Evolutionary conservation across 2,329 filamentous ascomycete genomes (phyloP).

Genomic region (Fusarium burgessii): DNA sequence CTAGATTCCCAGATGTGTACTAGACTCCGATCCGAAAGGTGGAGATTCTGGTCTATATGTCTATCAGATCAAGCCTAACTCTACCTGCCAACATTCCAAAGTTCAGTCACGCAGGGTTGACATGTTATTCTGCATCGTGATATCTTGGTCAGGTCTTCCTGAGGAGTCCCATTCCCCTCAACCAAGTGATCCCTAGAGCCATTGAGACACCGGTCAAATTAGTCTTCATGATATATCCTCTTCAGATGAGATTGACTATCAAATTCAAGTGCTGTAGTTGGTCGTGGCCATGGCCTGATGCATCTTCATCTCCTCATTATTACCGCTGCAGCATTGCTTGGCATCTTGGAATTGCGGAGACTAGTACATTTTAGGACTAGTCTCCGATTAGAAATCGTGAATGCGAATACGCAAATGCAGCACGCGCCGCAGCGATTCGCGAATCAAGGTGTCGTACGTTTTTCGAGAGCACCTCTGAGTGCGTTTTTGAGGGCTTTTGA

Average conservation of each 20-base stretch:
- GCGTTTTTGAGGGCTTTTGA: background rate
- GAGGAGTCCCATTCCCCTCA: background rate
- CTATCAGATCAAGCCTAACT: background rate
- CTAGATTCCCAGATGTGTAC: conserved; percentile 30
- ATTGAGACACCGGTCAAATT: fast-evolving
- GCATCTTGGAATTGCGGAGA: conserved; percentile 25
- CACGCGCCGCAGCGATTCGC: background rate
- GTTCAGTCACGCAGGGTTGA: too few relatives aligned
- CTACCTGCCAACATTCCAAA: background rate
- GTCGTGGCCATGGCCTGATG: background rate
- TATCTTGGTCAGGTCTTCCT: too few relatives aligned
- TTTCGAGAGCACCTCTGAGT: background rate
- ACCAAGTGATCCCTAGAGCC: fast-evolving
- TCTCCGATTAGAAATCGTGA: conserved; percentile 46
- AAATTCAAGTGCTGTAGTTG: background rate
- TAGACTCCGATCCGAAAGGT: conserved; percentile 41
- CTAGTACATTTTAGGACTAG: conserved; percentile 45
- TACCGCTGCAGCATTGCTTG: conserved; percentile 8
- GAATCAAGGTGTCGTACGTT: conserved; percentile 2
- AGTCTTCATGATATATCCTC: fast-evolving
- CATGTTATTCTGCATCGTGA: too few relatives aligned
- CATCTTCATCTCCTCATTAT: background rate
- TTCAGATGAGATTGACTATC: background rate
- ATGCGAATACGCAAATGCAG: conserved; percentile 26
- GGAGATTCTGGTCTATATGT: background rate